Conservation (phyloP, 306 rosid genomes). For the Oemleria cerasiformis region DNA sequence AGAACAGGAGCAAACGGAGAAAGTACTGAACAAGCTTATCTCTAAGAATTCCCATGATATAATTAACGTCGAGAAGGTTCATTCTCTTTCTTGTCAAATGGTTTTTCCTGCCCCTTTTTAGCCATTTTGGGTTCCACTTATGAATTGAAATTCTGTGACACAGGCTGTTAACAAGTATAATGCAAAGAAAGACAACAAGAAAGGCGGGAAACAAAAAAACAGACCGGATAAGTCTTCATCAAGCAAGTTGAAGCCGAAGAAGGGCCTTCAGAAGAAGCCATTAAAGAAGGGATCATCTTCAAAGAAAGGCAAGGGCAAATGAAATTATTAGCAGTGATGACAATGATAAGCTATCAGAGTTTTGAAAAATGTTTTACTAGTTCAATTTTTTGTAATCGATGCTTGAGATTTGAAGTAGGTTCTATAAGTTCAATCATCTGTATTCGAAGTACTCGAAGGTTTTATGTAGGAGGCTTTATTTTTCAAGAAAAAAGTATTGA, state of each 20-base stretch:
- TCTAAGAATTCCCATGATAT: slow-evolving; percentile 83
- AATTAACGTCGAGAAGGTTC: slow-evolving; percentile 74
- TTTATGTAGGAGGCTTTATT: not conserved
- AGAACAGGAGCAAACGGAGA: slow-evolving; percentile 82
- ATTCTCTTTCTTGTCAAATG: slow-evolving; percentile 6
- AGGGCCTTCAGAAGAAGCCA: slow-evolving; percentile 41
- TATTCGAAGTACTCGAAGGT: not conserved
- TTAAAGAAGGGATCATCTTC: slow-evolving; percentile 44
- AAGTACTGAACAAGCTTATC: slow-evolving; percentile 74
- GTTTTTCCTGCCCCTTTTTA: not conserved
- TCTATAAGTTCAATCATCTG: slow-evolving; percentile 7
- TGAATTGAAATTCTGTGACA: slow-evolving; percentile 9
- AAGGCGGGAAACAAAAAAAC: slow-evolving; percentile 52
- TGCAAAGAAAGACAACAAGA: slow-evolving; percentile 83
- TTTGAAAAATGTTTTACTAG: slow-evolving; percentile 16
- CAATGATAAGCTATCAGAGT: slow-evolving; percentile 27
- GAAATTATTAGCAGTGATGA: slow-evolving; percentile 28
- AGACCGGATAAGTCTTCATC: slow-evolving; percentile 42
- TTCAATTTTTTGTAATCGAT: not conserved
- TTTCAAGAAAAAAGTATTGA: not conserved
- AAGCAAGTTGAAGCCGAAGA: slow-evolving; percentile 68
- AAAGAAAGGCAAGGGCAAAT: slow-evolving; percentile 49
- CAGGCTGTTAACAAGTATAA: slow-evolving; percentile 77
- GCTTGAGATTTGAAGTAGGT: slow-evolving; percentile 24
- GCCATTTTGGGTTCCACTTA: not conserved